These are phyloP conservation scores for Kazachstania kunashirensis DNA, from an alignment of 805 yeast species.

Conservation along the genomic window DNA sequence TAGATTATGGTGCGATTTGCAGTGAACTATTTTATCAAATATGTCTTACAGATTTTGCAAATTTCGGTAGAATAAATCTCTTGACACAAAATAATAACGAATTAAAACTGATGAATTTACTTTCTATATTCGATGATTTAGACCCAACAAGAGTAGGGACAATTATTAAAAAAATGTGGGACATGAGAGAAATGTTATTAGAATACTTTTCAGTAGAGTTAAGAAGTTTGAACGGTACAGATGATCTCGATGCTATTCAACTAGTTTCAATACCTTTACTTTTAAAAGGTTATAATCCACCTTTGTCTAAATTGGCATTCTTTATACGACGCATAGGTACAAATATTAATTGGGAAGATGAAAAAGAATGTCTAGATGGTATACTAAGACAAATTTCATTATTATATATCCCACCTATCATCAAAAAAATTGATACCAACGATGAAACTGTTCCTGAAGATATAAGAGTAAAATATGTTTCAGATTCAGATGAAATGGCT, in stretches of 20 bases:
- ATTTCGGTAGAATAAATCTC: constrained; percentile 56
- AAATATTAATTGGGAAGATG: constrained; percentile 56
- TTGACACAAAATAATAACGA: constrained; percentile 7
- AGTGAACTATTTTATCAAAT: constrained; percentile 72
- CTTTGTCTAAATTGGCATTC: constrained; percentile 51
- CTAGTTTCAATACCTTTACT: constrained; percentile 59
- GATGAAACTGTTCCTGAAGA: constrained; percentile 16
- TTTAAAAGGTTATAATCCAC: constrained; percentile 53
- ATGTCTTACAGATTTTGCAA: constrained; percentile 67
- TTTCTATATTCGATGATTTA: constrained; percentile 14
- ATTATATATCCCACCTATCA: constrained; percentile 57
- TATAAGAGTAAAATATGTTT: constrained; percentile 18
- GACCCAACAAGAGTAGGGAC: constrained; percentile 17
- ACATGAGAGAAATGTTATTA: constrained; percentile 64
- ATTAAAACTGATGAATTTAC: constrained; percentile 12
- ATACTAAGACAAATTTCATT: constrained; percentile 60
- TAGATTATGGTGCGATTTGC: constrained; percentile 69
- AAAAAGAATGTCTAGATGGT: constrained; percentile 56
- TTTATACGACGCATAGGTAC: constrained; percentile 56
- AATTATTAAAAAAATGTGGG: constrained; percentile 25
- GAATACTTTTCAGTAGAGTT: constrained; percentile 66
- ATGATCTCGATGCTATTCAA: constrained; percentile 22
- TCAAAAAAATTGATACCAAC: constrained; percentile 16
- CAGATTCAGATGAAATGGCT: constrained; percentile 27
- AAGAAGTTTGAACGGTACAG: constrained; percentile 22